Base-by-base conservation (phyloP, 1,284 basidiomycete genomes). In the Agroathelia rolfsii region DNA sequence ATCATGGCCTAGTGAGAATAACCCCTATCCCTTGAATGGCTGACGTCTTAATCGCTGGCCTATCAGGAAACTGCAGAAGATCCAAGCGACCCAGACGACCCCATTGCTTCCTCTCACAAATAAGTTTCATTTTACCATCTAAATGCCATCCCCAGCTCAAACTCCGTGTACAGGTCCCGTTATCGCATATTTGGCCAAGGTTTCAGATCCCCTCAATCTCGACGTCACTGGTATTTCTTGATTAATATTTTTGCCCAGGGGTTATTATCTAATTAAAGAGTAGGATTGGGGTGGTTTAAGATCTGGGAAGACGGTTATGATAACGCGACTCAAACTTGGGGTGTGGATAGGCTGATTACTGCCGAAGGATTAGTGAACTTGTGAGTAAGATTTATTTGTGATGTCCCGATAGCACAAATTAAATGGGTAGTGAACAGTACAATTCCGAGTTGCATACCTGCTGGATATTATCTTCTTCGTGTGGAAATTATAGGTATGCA, bases 271-370 rank as follows among this genome's bases (percentile, higher is more conserved):
- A n/a, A n/a, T n/a, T n/a, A n/a, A n/a, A n/a, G n/a, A n/a, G n/a
- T n/a, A n/a, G n/a, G n/a, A n/a, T 50, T 74, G 11, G 51, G 68
- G 27, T 70, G 69, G 67, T 72, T 72, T 56, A 72, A 71, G 52
- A 66, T 66, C 22, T 56, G 55, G 34, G 47, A 58, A 29, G 54
- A 50, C 30, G 53, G 55, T 21, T 34, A 42, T 7, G 43, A 41
- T 2, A 47, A 38, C n/a, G 35, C 40, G 18, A 49, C 48, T 28
- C 8, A 8, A 20, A 37, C 27, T 11, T 64, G 61, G 60, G 61
- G 48, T 4, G 58, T 58, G 8, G 62, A 65, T 47, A 48, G 49
- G n/a, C 51, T 67, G 11, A 59, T 62, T 42, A 39, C 55, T 35
- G 63, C 62, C 45, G 45, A 53, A 30, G 63, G 64, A n/a, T 60